Conservation (phyloP, 768 basidiomycete species). For the Infundibulicybe gibba region DNA sequence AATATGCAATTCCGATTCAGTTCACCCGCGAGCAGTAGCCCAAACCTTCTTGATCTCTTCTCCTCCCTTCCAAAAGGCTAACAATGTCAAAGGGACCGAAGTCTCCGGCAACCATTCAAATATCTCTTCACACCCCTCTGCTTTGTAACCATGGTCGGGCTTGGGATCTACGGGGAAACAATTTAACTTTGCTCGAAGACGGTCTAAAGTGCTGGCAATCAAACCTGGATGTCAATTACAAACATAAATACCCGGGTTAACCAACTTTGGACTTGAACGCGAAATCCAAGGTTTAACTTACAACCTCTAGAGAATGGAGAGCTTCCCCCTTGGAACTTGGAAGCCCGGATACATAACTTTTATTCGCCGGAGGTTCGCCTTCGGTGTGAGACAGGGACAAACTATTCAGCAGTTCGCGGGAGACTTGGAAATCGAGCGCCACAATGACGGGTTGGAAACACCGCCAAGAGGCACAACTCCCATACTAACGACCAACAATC, state of each 20-base stretch:
- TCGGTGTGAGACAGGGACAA: not conserved
- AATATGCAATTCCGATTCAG: slow-evolving; percentile 4
- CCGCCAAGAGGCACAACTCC: no score
- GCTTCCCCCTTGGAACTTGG: not conserved
- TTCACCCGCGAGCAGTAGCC: slow-evolving; percentile 4
- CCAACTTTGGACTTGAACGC: not conserved
- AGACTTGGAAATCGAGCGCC: not conserved
- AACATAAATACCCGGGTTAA: not conserved
- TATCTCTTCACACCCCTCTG: slow-evolving; percentile 1
- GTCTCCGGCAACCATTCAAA: slow-evolving; percentile 6
- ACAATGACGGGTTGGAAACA: no score
- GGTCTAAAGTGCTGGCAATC: not conserved
- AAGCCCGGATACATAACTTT: not conserved
- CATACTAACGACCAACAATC: no score
- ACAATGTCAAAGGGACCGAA: slow-evolving; percentile 4
- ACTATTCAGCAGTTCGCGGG: not conserved
- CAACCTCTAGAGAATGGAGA: not conserved
- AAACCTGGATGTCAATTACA: not conserved
- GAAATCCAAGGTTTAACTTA: not conserved
- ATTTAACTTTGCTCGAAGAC: not conserved
- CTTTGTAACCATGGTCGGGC: not conserved
- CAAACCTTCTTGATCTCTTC: not conserved
- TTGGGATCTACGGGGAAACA: not conserved
- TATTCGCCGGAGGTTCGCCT: not conserved
- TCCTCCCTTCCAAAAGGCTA: slow-evolving; percentile 1